phyloP scores from a whole-genome alignment of 2,329 filamentous ascomycete genomes.

The Botryotinia globosa region DNA sequence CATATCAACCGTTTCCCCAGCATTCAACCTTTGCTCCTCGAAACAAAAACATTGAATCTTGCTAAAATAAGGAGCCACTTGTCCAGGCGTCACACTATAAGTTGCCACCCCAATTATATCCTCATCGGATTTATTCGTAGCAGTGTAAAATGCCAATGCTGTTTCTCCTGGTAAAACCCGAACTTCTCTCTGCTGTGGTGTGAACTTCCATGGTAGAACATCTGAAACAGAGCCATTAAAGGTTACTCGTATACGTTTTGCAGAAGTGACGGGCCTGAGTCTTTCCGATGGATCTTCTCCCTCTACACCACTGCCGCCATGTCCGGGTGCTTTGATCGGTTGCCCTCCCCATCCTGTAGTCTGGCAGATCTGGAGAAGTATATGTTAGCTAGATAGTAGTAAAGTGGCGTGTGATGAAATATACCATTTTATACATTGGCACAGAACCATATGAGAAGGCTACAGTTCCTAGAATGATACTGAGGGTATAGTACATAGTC shows the following conservation, averaged over 20 bases:
- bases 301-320: slow-evolving; percentile 52
- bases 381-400: slow-evolving; percentile 20
- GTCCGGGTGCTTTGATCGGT: slow-evolving; percentile 76
- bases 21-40: slow-evolving; percentile 90
- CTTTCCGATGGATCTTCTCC: slow-evolving; percentile 68
- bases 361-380: slow-evolving; percentile 64
- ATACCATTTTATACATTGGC: slow-evolving; percentile 82
- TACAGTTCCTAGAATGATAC: slow-evolving; percentile 74
- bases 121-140: slow-evolving; percentile 82
- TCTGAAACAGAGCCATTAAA: slow-evolving; percentile 96
- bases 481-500: slow-evolving; percentile 70
- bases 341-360: slow-evolving; percentile 91
- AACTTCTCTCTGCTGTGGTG: slow-evolving; percentile 94
- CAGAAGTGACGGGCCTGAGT: slow-evolving; percentile 74
- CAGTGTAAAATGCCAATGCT: slow-evolving; percentile 94
- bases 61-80: slow-evolving; percentile 96
- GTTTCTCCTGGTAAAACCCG: slow-evolving; percentile 94
- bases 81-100: slow-evolving; percentile 92
- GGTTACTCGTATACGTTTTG: slow-evolving; percentile 86
- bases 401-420: slow-evolving; percentile 23
- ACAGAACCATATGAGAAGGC: slow-evolving; percentile 81
- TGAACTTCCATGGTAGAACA: slow-evolving; percentile 95
- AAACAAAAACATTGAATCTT: slow-evolving; percentile 99
- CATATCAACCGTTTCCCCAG: slow-evolving; percentile 98
- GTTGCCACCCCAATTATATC: slow-evolving; percentile 98